Conservation (phyloP, 208 protist genomes). For the Leishmania guyanensis region DNA sequence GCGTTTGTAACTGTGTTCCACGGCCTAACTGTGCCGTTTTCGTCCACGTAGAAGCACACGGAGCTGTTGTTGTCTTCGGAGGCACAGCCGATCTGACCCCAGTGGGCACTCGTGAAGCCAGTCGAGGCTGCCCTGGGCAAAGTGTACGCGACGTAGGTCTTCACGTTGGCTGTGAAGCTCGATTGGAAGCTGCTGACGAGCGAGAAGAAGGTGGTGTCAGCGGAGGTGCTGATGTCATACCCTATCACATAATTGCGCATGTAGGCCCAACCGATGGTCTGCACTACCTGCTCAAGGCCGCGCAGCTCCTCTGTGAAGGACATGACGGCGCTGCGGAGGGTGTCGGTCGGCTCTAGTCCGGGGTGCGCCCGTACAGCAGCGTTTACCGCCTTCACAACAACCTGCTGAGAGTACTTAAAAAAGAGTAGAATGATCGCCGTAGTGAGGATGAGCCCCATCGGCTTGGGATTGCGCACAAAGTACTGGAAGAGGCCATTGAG, state of each 20-base stretch:
- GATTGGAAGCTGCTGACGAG: slow-evolving; percentile 34
- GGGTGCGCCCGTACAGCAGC: slow-evolving; percentile 47
- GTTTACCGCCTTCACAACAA: slow-evolving; percentile 47
- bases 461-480: slow-evolving; percentile 54
- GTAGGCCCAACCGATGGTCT: slow-evolving; percentile 43
- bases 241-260: slow-evolving; percentile 28
- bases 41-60: slow-evolving; percentile 29
- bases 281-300: slow-evolving; percentile 34
- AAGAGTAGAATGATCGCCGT: slow-evolving; percentile 55
- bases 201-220: slow-evolving; percentile 32
- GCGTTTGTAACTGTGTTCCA: slow-evolving; percentile 12
- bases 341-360: slow-evolving; percentile 51
- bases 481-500: slow-evolving; percentile 52
- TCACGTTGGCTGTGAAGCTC: slow-evolving; percentile 38
- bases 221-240: slow-evolving; percentile 29
- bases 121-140: slow-evolving; percentile 18
- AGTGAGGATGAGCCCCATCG: slow-evolving; percentile 52
- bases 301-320: slow-evolving; percentile 49
- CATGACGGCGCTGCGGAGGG: slow-evolving; percentile 42
- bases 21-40: slow-evolving; percentile 16
- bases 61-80: slow-evolving; percentile 16
- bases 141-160: slow-evolving; percentile 38
- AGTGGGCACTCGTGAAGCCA: slow-evolving; percentile 24
- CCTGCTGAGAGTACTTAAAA: slow-evolving; percentile 64
- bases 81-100: slow-evolving; percentile 44